Evolutionary conservation across 73 alveolate species (phyloP).

Genomic region (Durusdinium trenchii): DNA sequence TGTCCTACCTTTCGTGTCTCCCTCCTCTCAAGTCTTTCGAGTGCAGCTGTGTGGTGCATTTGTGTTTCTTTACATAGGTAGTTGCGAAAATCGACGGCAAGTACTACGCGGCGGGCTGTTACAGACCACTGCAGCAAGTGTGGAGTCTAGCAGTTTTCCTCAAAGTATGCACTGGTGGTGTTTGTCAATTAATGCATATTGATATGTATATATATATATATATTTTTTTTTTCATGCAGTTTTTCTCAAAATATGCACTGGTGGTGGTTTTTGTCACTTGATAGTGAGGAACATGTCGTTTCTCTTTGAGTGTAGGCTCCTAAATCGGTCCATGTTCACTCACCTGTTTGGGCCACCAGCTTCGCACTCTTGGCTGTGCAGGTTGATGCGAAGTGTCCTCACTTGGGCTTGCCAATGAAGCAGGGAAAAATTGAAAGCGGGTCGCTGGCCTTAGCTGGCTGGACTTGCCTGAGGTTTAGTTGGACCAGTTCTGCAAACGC

Average conservation of each 20-base stretch:
- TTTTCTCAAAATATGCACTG: neutral
- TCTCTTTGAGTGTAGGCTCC: neutral
- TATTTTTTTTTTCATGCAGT: neutral
- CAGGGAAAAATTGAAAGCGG: slow-evolving; percentile 79
- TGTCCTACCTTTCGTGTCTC: no score
- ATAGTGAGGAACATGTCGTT: neutral
- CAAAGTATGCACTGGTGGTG: no score
- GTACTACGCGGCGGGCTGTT: slow-evolving; percentile 66
- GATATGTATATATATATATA: no score
- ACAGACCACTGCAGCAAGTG: no score
- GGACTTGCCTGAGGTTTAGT: neutral
- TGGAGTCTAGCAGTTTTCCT: no score
- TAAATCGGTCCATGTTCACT: no score
- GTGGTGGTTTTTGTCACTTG: neutral
- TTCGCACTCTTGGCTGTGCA: neutral
- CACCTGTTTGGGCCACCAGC: neutral
- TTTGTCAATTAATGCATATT: no score
- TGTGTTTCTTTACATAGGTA: slow-evolving; percentile 30
- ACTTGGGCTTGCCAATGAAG: slow-evolving; percentile 88
- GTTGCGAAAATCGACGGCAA: slow-evolving; percentile 90
- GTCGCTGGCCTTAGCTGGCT: slow-evolving; percentile 25
- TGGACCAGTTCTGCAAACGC: neutral
- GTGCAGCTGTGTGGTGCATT: neutral
- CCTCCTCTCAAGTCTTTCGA: no score
- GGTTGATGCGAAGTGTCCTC: slow-evolving; percentile 93